These are phyloP conservation scores for Viola pubescens DNA, from an alignment of 441 rosid genomes.

Conservation along the genomic window DNA sequence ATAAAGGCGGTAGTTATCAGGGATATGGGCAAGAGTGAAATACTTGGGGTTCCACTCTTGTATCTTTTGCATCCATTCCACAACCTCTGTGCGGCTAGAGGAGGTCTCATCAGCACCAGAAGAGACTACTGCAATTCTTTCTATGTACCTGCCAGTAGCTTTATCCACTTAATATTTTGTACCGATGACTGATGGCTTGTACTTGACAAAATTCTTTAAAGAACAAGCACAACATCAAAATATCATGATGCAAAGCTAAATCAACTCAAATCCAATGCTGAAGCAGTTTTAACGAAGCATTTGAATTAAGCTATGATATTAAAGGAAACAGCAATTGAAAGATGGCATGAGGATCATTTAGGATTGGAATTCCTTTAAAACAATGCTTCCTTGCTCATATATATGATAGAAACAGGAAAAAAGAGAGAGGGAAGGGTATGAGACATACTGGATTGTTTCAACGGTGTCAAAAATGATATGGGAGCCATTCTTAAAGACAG, in stretches of 20 bases:
- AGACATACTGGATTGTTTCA: conserved; percentile 73
- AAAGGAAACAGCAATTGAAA: background rate
- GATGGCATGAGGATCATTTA: background rate
- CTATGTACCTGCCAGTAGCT: conserved; percentile 54
- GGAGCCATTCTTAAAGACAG: conserved; percentile 74
- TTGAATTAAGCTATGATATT: background rate
- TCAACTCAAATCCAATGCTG: background rate
- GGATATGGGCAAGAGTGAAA: conserved; percentile 64
- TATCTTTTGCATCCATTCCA: conserved; percentile 77
- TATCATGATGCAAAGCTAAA: background rate
- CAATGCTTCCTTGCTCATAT: background rate
- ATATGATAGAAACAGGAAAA: background rate
- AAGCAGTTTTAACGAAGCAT: background rate
- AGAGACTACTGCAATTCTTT: conserved; percentile 68
- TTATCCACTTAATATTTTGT: background rate
- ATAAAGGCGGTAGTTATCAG: conserved; percentile 42
- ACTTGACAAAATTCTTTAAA: background rate
- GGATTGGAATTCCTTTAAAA: conserved; percentile 12
- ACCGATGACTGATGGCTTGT: too few species aligned
- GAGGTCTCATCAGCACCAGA: conserved; percentile 37
- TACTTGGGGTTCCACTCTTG: conserved; percentile 70
- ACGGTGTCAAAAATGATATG: conserved; percentile 64
- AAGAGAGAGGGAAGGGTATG: conserved; percentile 5
- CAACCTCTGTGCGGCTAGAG: conserved; percentile 41
- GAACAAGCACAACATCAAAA: background rate